Evolutionary conservation across 2,329 filamentous ascomycete genomes (phyloP).

Genomic region (Pestalotiopsis fici): DNA sequence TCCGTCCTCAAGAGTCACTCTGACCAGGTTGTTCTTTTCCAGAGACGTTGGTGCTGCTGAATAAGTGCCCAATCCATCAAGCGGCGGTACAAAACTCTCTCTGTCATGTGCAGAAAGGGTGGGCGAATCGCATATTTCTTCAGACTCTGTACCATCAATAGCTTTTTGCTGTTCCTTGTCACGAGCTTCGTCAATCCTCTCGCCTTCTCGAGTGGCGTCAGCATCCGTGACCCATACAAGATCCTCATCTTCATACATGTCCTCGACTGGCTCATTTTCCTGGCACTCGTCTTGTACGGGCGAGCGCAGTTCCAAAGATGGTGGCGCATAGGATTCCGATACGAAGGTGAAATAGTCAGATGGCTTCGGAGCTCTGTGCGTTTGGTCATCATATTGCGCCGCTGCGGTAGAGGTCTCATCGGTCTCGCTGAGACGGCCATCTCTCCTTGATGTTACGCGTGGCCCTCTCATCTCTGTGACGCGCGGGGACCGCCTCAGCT

Average conservation of each 20-base stretch:
- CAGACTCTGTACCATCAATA: neutral
- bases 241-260: conserved; percentile 12
- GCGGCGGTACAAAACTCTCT: conserved; percentile 28
- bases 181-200: neutral
- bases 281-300: conserved; percentile 19
- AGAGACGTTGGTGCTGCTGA: conserved; percentile 23
- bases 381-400: neutral
- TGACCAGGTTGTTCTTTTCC: conserved; percentile 18
- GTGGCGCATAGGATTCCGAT: conserved; percentile 28
- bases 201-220: neutral
- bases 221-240: neutral
- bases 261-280: conserved; percentile 20
- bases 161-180: neutral
- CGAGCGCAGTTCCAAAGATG: conserved; percentile 25
- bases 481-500: neutral
- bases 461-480: neutral
- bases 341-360: conserved; percentile 31
- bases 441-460: neutral
- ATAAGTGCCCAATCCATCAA: conserved; percentile 27
- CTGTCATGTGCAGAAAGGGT: conserved; percentile 25
- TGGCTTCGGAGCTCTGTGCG: conserved; percentile 16
- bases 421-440: neutral
- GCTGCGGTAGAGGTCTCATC: neutral
- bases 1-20: conserved; percentile 23
- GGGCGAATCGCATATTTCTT: conserved; percentile 18